These are phyloP conservation scores for Globisporangium paroecandrum DNA, from an alignment of 352 stramenopile species.

Conservation along the genomic window DNA sequence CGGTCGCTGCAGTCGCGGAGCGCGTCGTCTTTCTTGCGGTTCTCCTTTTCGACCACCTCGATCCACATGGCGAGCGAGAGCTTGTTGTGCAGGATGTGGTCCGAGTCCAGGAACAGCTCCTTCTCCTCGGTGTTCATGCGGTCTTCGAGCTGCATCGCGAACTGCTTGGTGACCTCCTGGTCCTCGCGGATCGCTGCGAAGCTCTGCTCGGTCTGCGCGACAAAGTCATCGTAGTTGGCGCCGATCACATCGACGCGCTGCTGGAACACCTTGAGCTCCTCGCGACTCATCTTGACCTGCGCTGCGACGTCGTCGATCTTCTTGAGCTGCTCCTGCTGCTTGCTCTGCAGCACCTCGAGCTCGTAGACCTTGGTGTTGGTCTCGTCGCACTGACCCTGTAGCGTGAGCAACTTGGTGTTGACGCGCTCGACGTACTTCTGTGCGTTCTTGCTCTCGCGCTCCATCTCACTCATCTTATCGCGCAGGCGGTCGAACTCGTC, in stretches of 20 bases:
- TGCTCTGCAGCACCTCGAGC: conserved; percentile 51
- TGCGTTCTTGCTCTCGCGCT: conserved; percentile 67
- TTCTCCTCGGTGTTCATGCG: conserved; percentile 82
- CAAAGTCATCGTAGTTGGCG: conserved; percentile 46
- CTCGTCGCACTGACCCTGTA: conserved; percentile 74
- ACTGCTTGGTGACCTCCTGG: conserved; percentile 76
- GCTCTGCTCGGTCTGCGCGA: conserved; percentile 46
- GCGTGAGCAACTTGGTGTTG: conserved; percentile 70
- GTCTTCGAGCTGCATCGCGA: conserved; percentile 81
- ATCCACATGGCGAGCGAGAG: conserved; percentile 81
- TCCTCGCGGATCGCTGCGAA: conserved; percentile 51
- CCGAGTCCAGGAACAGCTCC: conserved; percentile 73
- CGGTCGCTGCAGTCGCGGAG: conserved; percentile 80
- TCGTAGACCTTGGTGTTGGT: conserved; percentile 61
- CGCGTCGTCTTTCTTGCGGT: conserved; percentile 63
- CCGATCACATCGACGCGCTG: conserved; percentile 45
- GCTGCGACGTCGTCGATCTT: conserved; percentile 65
- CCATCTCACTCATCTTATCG: conserved; percentile 73
- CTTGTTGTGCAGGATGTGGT: conserved; percentile 78
- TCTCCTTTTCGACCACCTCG: conserved; percentile 67
- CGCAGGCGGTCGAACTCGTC: conserved; percentile 82
- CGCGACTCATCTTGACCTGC: conserved; percentile 41
- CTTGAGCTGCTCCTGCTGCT: conserved; percentile 66
- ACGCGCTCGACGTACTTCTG: conserved; percentile 79
- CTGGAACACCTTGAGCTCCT: conserved; percentile 49